These are phyloP conservation scores for Pichia terricola DNA, from an alignment of 1,139 yeast species.

Conservation along the genomic window DNA sequence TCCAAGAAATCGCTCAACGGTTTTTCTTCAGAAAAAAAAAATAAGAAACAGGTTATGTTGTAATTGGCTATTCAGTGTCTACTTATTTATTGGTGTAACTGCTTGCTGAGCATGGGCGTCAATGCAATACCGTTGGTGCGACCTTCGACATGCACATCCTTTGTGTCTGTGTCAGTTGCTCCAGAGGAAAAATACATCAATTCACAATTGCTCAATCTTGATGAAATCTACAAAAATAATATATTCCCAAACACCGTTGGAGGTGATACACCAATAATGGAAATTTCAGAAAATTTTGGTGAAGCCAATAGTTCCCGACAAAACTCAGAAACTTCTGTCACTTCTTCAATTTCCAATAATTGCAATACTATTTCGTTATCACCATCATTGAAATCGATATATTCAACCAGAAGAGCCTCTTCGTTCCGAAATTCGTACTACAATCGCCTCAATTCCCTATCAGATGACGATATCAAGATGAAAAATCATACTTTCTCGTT, in stretches of 20 bases:
- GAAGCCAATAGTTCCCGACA: not conserved
- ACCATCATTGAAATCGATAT: conserved; percentile 7
- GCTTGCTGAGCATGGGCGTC: too few species aligned
- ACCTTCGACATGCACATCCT: not conserved
- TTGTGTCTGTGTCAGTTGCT: conserved; percentile 1
- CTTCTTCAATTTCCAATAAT: not conserved
- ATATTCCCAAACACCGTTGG: not conserved
- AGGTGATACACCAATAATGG: not conserved
- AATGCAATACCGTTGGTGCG: too few species aligned
- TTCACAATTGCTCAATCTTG: not conserved
- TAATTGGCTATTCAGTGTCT: too few species aligned
- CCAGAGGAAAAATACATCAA: not conserved
- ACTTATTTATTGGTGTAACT: too few species aligned
- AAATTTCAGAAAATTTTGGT: not conserved
- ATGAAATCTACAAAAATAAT: conserved; percentile 1
- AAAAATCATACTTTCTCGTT: not conserved
- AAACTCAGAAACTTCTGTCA: not conserved
- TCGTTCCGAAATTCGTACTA: conserved; percentile 1
- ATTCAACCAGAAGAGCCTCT: conserved; percentile 3
- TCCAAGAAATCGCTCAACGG: too few species aligned
- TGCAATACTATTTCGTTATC: not conserved
- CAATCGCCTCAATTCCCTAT: not conserved
- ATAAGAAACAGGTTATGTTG: too few species aligned
- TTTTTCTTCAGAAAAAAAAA: too few species aligned
- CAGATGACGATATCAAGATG: not conserved